Conservation (phyloP, 768 basidiomycete genomes). For the Infundibulicybe gibba region DNA sequence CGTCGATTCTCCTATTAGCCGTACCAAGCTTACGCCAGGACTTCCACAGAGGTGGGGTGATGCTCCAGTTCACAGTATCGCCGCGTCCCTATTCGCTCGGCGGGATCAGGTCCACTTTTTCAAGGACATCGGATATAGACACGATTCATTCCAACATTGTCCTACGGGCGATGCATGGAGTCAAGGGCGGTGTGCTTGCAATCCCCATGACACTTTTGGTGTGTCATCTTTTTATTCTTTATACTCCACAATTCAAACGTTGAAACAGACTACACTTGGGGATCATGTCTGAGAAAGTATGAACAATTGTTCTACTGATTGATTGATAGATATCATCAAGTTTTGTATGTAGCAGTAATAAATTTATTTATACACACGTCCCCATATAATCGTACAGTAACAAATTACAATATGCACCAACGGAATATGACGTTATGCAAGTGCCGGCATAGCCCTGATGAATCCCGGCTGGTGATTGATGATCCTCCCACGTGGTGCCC, state of each 20-base stretch:
- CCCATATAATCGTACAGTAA: neutral
- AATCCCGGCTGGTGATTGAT: no score
- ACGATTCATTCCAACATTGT: constrained; percentile 79
- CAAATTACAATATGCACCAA: no score
- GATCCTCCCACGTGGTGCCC: no score
- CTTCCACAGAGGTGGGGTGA: constrained; percentile 73
- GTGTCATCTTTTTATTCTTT: constrained; percentile 12
- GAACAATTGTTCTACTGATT: no score
- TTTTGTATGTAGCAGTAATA: neutral
- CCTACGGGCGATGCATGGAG: constrained; percentile 53
- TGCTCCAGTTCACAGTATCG: constrained; percentile 75
- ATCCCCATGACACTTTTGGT: constrained; percentile 71
- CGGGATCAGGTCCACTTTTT: constrained; percentile 83
- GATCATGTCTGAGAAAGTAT: neutral
- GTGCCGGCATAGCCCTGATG: no score
- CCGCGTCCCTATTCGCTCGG: constrained; percentile 69
- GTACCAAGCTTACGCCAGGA: neutral
- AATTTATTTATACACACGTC: neutral
- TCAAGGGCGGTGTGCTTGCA: constrained; percentile 67
- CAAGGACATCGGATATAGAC: constrained; percentile 79
- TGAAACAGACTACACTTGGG: no score
- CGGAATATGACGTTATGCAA: no score
- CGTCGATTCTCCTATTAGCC: constrained; percentile 6
- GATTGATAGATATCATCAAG: no score
- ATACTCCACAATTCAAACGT: no score